These are phyloP conservation scores for Parmelia sp. DNA, from an alignment of 495 filamentous ascomycete species.

Conservation along the genomic window DNA sequence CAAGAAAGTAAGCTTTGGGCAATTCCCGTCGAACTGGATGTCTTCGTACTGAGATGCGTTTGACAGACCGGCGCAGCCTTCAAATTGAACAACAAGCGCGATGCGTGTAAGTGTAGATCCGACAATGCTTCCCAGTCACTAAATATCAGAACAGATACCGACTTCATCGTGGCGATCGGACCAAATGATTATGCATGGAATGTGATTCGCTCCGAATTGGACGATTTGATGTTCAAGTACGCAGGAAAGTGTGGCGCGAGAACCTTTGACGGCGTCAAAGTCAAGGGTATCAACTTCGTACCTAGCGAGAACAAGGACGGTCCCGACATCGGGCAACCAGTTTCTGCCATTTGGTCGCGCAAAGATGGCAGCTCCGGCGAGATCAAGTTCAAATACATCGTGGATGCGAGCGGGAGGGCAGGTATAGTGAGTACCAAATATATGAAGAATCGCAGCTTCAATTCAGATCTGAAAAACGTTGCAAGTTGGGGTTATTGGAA, in stretches of 20 bases:
- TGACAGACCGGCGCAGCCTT: constrained; percentile 41
- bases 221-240: constrained; percentile 47
- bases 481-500: constrained; percentile 40
- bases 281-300: constrained; percentile 20
- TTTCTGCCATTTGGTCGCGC: constrained; percentile 40
- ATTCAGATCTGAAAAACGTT: constrained; percentile 36
- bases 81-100: constrained; percentile 38
- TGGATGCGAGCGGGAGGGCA: constrained; percentile 36
- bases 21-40: too few species aligned
- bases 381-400: constrained; percentile 34
- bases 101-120: too few species aligned
- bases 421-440: constrained; percentile 37
- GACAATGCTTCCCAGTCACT: constrained; percentile 9
- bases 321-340: constrained; percentile 37
- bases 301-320: constrained; percentile 8
- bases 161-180: constrained; percentile 43
- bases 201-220: constrained; percentile 47
- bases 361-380: constrained; percentile 39
- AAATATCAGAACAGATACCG: constrained; percentile 38
- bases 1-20: constrained; percentile 42
- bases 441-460: constrained; percentile 35
- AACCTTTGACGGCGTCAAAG: constrained; percentile 42
- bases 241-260: constrained; percentile 41
- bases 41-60: too few species aligned
- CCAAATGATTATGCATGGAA: constrained; percentile 44